Evolutionary conservation across 805 yeast genomes (phyloP).

Genomic region (Brettanomyces bruxellensis): DNA sequence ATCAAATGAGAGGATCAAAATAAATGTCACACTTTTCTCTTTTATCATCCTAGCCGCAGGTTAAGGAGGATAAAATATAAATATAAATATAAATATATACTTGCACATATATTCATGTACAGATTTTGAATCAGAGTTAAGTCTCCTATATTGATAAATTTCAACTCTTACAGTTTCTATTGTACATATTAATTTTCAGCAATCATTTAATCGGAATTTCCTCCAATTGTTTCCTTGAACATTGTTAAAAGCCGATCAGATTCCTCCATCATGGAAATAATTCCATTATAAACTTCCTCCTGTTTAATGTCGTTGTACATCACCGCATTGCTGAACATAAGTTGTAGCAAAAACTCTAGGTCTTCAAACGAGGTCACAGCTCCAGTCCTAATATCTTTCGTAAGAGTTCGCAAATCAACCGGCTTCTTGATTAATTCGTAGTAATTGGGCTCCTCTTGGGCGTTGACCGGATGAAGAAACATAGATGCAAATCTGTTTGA

Average conservation of each 20-base stretch:
- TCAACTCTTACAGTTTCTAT: not conserved
- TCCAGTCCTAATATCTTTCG: conserved; percentile 48
- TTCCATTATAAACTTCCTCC: conserved; percentile 52
- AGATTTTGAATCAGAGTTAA: not conserved
- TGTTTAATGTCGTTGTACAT: conserved; percentile 63
- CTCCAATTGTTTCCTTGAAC: conserved; percentile 38
- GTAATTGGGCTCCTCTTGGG: conserved; percentile 62
- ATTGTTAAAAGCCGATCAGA: conserved; percentile 46
- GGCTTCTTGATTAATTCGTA: conserved; percentile 53
- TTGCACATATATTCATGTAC: not conserved
- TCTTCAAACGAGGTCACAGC: conserved; percentile 39
- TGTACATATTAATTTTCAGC: not conserved
- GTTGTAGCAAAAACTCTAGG: conserved; percentile 57
- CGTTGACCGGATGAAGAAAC: conserved; percentile 61
- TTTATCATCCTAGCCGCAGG: no score
- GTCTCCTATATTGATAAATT: not conserved
- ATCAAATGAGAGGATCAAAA: conserved; percentile 41
- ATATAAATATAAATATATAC: no score
- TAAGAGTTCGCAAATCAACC: conserved; percentile 57
- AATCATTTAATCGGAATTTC: not conserved
- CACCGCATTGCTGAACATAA: conserved; percentile 77
- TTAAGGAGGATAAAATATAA: no score
- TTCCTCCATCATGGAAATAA: conserved; percentile 64
- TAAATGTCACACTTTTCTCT: conserved; percentile 1
- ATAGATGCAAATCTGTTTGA: conserved; percentile 69